Conservation (phyloP, 1,284 basidiomycete genomes). For the Boletus subluridellus region DNA sequence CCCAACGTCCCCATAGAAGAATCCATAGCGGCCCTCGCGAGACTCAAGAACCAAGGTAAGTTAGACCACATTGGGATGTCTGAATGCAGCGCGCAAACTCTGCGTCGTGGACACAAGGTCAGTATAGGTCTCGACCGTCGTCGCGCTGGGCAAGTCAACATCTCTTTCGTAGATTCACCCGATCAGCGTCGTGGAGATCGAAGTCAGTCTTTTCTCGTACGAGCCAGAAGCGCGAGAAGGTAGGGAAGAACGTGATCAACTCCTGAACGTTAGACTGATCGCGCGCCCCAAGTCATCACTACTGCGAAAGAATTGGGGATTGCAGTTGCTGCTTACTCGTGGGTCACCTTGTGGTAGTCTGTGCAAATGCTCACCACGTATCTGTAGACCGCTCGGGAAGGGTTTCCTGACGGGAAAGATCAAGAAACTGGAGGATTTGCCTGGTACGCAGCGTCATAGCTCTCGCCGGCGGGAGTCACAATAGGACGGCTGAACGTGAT, state of each 20-base stretch:
- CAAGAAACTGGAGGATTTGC: constrained; percentile 44
- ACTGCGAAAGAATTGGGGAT: constrained; percentile 45
- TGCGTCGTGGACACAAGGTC: constrained; percentile 45
- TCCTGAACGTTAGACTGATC: constrained; percentile 11
- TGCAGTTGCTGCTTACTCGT: constrained; percentile 56
- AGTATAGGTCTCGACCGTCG: not conserved
- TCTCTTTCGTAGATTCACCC: constrained; percentile 38
- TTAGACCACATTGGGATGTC: constrained; percentile 51
- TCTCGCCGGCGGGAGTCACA: not conserved
- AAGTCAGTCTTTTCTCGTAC: constrained; percentile 50
- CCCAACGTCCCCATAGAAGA: constrained; percentile 37
- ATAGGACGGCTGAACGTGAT: not conserved
- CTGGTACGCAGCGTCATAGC: constrained; percentile 24
- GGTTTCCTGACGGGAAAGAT: constrained; percentile 56
- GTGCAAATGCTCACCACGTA: not conserved
- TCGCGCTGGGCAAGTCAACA: not conserved
- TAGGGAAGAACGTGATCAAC: constrained; percentile 6
- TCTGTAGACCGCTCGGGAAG: constrained; percentile 48
- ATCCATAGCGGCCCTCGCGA: constrained; percentile 31
- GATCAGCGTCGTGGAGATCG: constrained; percentile 50
- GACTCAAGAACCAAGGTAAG: constrained; percentile 42
- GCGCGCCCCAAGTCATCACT: constrained; percentile 37
- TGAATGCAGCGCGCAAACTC: constrained; percentile 47
- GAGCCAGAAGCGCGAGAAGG: constrained; percentile 43
- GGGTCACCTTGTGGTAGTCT: constrained; percentile 7